Conservation (phyloP, 2,329 filamentous ascomycete species). For the Pleurostoma richardsiae region DNA sequence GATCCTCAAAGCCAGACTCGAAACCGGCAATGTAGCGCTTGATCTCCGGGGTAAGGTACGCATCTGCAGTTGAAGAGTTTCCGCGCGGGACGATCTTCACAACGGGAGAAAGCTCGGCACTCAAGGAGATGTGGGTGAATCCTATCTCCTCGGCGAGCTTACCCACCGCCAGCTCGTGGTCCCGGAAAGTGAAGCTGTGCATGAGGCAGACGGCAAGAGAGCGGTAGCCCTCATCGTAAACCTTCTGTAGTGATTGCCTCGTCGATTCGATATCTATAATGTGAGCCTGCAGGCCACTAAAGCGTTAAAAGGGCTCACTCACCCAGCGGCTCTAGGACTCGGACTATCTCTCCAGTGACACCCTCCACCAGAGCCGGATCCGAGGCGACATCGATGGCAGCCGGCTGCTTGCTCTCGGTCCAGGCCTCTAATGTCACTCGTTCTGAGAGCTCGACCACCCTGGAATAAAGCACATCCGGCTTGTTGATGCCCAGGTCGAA, state of each 20-base stretch:
- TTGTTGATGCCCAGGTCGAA: slow-evolving; percentile 62
- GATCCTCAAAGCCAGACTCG: slow-evolving; percentile 67
- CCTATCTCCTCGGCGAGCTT: slow-evolving; percentile 69
- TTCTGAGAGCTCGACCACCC: slow-evolving; percentile 45
- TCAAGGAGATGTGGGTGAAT: slow-evolving; percentile 72
- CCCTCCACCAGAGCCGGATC: neutral
- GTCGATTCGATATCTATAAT: neutral
- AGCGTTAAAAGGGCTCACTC: neutral
- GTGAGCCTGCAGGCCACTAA: neutral
- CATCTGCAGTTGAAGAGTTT: slow-evolving; percentile 68
- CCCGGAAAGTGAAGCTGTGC: slow-evolving; percentile 23
- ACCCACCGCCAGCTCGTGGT: slow-evolving; percentile 54
- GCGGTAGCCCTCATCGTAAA: slow-evolving; percentile 24
- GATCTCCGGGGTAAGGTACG: slow-evolving; percentile 68
- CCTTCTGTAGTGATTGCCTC: slow-evolving; percentile 27
- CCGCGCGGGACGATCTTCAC: slow-evolving; percentile 68
- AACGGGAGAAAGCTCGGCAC: slow-evolving; percentile 74
- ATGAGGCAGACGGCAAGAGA: slow-evolving; percentile 27
- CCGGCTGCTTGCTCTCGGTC: neutral
- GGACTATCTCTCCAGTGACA: neutral
- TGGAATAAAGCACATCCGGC: slow-evolving; percentile 59
- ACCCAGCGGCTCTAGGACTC: neutral
- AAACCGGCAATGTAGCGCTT: slow-evolving; percentile 67
- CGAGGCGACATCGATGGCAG: neutral
- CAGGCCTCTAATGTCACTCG: neutral